Evolutionary conservation across 2,329 filamentous ascomycete genomes (phyloP), one percentile per base, ranked within the genome.

Genomic region (Cordyceps tenuipes): DNA sequence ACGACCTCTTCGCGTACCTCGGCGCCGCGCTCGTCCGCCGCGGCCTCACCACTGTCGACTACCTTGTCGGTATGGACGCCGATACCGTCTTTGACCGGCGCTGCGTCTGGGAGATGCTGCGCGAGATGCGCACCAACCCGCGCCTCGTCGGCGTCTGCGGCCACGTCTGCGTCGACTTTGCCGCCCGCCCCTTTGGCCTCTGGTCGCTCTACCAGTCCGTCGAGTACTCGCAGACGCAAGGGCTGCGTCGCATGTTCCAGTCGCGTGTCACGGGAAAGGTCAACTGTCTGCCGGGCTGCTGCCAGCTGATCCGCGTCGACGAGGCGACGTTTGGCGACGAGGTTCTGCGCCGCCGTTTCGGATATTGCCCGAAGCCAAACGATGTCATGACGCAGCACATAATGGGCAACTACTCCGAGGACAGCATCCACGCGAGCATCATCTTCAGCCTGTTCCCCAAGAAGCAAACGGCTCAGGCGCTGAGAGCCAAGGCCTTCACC

Each of bases 231-330:
- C 76, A 77, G 59, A 76, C 76, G 0, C 77, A 79, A 61, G 75
- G 75, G 4, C 70, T 79, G 50, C 73, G 76, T 1, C 74, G 78
- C 10, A 76, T 79, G 67, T 78, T 79, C 63, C 78, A 80, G 65
- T 78, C 76, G 9, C 71, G 76, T 41, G 72, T 77, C 50, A 80
- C 77, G 0, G 76, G 77, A 60, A 79, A 79, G 58, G 77, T 79
- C 51, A 78, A 77, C 43, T 79, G 76, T 62, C 70, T 78, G 2
- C 76, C 77, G 0, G 77, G 77, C 5, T 79, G 78, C 52, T 80
- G 78, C 61, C 78, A 80, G 64, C 71, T 80, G 17, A 76, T 80
- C 55, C 76, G 75, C 13, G 73, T 80, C 13, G 76, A 78, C 55
- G 77, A 79, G 62, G 74, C 76, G 12, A 80, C 78, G 0, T 79